A percentile compares a stretch with the other conserved stretches of the same genome.
Conservation (phyloP, 169 alveolate species). For the Plasmodium chabaudi region DNA sequence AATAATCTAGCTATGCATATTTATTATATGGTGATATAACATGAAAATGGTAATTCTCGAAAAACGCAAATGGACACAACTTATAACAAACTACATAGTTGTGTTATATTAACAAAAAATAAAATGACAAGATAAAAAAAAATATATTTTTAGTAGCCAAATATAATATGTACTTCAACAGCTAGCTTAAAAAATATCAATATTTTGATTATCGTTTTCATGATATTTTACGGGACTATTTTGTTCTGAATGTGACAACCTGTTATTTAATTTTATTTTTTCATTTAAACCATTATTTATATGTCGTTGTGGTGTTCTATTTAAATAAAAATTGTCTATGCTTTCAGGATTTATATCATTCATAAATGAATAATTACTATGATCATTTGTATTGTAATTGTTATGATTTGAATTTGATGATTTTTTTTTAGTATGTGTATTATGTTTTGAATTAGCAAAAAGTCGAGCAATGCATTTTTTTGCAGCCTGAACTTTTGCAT, state of each 20-base stretch:
- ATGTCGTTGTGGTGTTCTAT: constrained; percentile 9
- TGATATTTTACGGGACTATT: neutral
- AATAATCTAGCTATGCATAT: too few relatives aligned
- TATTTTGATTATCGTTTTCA: constrained; percentile 11
- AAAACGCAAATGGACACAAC: too few relatives aligned
- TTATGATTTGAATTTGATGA: constrained; percentile 15
- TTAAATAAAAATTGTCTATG: neutral
- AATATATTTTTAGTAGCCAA: too few relatives aligned
- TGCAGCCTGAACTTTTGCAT: constrained; percentile 86
- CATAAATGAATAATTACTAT: neutral
- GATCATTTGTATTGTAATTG: neutral
- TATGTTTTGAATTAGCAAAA: constrained; percentile 81
- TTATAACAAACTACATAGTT: too few relatives aligned
- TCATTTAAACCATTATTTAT: constrained; percentile 3
- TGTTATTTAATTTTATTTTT: neutral
- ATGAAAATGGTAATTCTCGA: too few relatives aligned
- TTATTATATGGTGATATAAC: too few relatives aligned
- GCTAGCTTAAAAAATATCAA: constrained; percentile 24
- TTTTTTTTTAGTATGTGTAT: constrained; percentile 31
- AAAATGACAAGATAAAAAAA: too few relatives aligned
- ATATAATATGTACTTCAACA: too few relatives aligned
- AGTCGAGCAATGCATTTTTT: constrained; percentile 83
- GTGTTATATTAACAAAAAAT: too few relatives aligned
- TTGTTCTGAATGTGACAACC: neutral
- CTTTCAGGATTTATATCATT: too few relatives aligned